These are phyloP conservation scores for Lachancea thermotolerans DNA, from an alignment of 805 yeast genomes.

Conservation along the genomic window DNA sequence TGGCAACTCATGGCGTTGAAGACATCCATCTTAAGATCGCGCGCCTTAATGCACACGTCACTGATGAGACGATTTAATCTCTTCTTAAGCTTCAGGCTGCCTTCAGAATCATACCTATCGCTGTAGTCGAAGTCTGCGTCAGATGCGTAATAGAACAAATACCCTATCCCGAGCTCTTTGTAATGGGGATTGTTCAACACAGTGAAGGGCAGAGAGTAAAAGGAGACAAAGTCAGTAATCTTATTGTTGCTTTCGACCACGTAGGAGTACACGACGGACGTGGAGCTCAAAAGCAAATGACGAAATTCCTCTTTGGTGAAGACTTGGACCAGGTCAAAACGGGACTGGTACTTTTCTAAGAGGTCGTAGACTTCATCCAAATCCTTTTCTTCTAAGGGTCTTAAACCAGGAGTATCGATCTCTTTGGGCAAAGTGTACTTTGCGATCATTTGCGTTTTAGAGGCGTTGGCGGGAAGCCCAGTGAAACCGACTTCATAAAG, in stretches of 20 bases:
- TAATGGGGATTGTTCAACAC: constrained; percentile 62
- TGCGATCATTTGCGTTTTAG: constrained; percentile 67
- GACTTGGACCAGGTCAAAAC: constrained; percentile 66
- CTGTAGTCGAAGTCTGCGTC: constrained; percentile 44
- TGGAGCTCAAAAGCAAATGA: constrained; percentile 75
- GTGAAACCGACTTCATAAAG: constrained; percentile 87
- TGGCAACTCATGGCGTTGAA: constrained; percentile 89
- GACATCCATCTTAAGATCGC: constrained; percentile 70
- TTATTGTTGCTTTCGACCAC: constrained; percentile 58
- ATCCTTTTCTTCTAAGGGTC: constrained; percentile 50
- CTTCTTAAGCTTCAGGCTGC: constrained; percentile 40
- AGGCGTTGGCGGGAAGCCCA: constrained; percentile 62
- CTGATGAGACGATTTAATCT: constrained; percentile 56
- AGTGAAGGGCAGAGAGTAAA: constrained; percentile 81
- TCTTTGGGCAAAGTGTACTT: constrained; percentile 51
- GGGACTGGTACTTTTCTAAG: constrained; percentile 53
- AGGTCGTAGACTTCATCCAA: constrained; percentile 55
- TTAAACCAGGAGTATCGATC: constrained; percentile 46
- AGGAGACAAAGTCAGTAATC: constrained; percentile 85
- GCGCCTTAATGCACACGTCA: constrained; percentile 71
- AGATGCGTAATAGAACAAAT: constrained; percentile 83
- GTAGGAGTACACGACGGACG: constrained; percentile 62
- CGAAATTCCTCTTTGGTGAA: constrained; percentile 52
- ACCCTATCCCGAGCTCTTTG: constrained; percentile 74
- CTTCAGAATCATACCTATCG: constrained; percentile 35